Evolutionary conservation across 1,284 basidiomycete species (phyloP).

Genomic region (Meira miltonrushii): DNA sequence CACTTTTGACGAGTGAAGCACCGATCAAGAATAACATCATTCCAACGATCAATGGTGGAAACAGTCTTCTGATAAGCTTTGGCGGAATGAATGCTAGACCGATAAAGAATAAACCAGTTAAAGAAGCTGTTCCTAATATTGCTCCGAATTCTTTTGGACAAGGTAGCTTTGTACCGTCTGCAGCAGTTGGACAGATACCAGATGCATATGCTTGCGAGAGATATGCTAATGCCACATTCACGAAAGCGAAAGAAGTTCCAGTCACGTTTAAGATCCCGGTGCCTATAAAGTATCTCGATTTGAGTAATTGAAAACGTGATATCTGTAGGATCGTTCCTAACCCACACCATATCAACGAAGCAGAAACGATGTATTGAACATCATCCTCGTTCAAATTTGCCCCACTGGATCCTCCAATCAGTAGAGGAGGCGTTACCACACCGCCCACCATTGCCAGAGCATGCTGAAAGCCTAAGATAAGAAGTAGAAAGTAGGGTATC

Average conservation of each 20-base stretch:
- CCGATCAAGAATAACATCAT: conserved; percentile 25
- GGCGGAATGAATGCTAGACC: conserved; percentile 23
- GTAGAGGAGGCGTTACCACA: conserved; percentile 21
- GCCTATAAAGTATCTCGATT: conserved; percentile 21
- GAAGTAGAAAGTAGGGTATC: conserved; percentile 16
- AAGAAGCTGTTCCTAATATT: conserved; percentile 20
- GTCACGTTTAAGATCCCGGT: conserved; percentile 24
- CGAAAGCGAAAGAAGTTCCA: conserved; percentile 22
- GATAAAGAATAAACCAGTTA: conserved; percentile 20
- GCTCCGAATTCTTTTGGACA: conserved; percentile 22
- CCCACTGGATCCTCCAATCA: conserved; percentile 14
- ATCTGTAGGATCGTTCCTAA: conserved; percentile 20
- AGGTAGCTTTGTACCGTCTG: conserved; percentile 16
- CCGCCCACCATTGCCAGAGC: conserved; percentile 20
- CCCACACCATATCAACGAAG: conserved; percentile 23
- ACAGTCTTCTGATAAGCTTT: conserved; percentile 21
- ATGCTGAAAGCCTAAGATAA: conserved; percentile 17
- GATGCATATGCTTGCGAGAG: conserved; percentile 20
- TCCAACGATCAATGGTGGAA: conserved; percentile 27
- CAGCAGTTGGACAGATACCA: conserved; percentile 15
- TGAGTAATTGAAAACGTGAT: conserved; percentile 17
- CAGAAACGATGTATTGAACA: conserved; percentile 23
- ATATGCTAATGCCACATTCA: conserved; percentile 22
- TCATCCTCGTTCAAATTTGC: conserved; percentile 15
- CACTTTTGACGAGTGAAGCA: conserved; percentile 18